Conservation (phyloP, 768 basidiomycete genomes). For the Psilocybe azurescens region DNA sequence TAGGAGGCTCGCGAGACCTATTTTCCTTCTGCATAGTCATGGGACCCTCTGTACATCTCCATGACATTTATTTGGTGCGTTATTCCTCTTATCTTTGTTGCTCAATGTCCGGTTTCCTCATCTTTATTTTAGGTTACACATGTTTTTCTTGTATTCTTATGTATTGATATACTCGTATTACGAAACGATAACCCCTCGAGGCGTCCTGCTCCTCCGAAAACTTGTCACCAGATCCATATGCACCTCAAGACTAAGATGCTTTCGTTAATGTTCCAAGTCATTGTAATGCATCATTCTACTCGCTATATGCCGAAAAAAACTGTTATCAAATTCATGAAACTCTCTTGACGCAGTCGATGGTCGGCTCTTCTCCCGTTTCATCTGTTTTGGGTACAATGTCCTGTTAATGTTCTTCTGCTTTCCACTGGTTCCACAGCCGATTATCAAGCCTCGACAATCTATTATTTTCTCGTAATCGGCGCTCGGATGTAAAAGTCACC, state of each 20-base stretch:
- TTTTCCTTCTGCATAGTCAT: constrained; percentile 8
- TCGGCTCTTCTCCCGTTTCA: constrained; percentile 20
- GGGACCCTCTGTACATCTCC: constrained; percentile 1
- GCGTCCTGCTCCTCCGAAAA: constrained; percentile 15
- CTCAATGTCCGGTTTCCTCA: constrained; percentile 13
- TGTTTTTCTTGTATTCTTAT: constrained; percentile 20
- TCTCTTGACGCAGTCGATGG: constrained; percentile 11
- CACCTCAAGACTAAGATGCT: constrained; percentile 6
- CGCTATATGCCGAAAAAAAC: constrained; percentile 20
- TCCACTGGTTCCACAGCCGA: constrained; percentile 9
- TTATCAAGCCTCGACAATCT: constrained; percentile 12
- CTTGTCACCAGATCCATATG: constrained; percentile 23
- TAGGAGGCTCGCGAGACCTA: constrained; percentile 26
- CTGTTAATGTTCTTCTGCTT: constrained; percentile 21
- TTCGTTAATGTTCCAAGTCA: constrained; percentile 15
- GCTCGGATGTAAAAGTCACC: constrained; percentile 15
- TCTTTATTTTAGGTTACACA: constrained; percentile 14
- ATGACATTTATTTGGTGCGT: constrained; percentile 13
- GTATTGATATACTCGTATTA: constrained; percentile 27
- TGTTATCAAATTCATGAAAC: constrained; percentile 21
- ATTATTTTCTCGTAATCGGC: constrained; percentile 11
- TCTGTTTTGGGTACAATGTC: constrained; percentile 16
- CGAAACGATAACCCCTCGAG: constrained; percentile 29
- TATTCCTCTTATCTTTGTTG: constrained; percentile 18
- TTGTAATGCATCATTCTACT: constrained; percentile 14